phyloP scores from a whole-genome alignment of 1,284 basidiomycete genomes.

The Gomphus sp. region DNA sequence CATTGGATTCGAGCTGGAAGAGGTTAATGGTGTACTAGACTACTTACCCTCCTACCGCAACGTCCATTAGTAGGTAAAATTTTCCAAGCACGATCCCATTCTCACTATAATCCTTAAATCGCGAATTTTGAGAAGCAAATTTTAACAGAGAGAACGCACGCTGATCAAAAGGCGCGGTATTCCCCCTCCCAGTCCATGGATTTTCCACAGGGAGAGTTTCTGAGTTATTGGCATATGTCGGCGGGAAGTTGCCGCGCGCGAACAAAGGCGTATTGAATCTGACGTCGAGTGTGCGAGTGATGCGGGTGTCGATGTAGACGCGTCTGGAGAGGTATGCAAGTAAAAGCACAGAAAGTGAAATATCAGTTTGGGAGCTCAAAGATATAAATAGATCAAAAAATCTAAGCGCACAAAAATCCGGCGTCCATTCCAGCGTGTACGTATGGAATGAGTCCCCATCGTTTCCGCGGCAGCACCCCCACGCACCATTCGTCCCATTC shows the following conservation, averaged over 20 bases:
- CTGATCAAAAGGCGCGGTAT: conserved; percentile 79
- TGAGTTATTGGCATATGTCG: conserved; percentile 61
- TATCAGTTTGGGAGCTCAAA: no score
- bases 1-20: not conserved
- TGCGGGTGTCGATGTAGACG: conserved; percentile 68
- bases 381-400: no score
- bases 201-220: conserved; percentile 55
- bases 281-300: conserved; percentile 58
- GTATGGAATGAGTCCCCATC: conserved; percentile 70
- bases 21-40: no score
- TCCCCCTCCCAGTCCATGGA: conserved; percentile 50
- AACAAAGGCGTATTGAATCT: conserved; percentile 69
- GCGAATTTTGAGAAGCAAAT: no score
- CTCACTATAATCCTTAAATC: no score
- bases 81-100: no score
- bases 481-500: conserved; percentile 36
- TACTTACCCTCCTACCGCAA: conserved; percentile 60
- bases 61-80: conserved; percentile 76
- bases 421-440: no score
- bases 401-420: no score
- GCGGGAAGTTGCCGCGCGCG: conserved; percentile 66
- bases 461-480: conserved; percentile 55
- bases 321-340: no score
- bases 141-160: no score
- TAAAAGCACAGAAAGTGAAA: no score